Evolutionary conservation across 768 basidiomycete genomes (phyloP), one percentile per base, ranked within the genome.

Genomic region (Suillus sp.): DNA sequence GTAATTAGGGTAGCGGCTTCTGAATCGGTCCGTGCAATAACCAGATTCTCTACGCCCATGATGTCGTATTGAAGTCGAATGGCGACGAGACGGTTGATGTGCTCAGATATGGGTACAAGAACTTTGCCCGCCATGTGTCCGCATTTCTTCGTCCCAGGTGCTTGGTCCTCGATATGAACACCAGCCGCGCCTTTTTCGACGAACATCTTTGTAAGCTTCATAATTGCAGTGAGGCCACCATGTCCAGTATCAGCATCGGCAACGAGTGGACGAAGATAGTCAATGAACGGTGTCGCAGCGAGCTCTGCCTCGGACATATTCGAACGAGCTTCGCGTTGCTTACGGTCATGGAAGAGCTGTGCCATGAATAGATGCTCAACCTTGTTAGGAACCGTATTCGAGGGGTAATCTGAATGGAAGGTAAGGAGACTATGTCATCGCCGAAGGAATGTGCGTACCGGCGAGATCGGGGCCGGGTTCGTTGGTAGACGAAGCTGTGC

Each of bases 391-490:
- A 99, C 96, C 25, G 97, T 99, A 81, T 99, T 98, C 57, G 92
- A 96, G 2, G 97, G 97, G 78, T 99, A 98, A 76, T 98, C 96
- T 94, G 63, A 0, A 25, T 48, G 25, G 38, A 27, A 18, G 32
- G 68, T 48, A 62, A 64, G 40, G 48, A 54, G 38, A 22, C 13
- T 1, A 32, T 34, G 37, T 40, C 7, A 58, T 40, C 2, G 10
- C 11, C 8, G 60, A n/a, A 32, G 18, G 38, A 47, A 25, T 22
- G 38, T 25, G 51, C 11, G 30, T 72, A 92, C 94, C 95, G 66
- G 96, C 96, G 70, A 99, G 91, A 84, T 99, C 96, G 14, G 97
- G 97, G 38, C 97, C 97, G 27, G 97, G 97, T 78, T 99, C 97
- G 67, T 98, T 90, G 32, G 93, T 92, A 74, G 87, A 91, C 0